Base-by-base conservation (phyloP, 129 eudicot species). In the Artemisia tridentata region DNA sequence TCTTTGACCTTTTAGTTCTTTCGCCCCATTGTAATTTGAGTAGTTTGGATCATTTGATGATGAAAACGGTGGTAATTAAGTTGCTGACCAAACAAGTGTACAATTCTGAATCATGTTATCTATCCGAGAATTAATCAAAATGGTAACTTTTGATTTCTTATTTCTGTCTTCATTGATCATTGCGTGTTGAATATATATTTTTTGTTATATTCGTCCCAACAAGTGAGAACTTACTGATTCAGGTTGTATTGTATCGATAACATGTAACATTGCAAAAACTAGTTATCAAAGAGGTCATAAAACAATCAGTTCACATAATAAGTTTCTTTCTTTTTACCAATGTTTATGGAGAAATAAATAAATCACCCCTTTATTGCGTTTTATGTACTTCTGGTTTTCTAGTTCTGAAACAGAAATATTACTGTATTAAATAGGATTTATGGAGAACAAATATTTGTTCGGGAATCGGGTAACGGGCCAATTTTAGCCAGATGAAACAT, bases 251-350 rank as follows among this genome's bases (percentile, higher is more conserved):
- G 14, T 50, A 15, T 14, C 15, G 15, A 50, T 50, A 50, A 50
- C 55, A 11, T 3, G 55, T 50, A 11, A 50, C 1, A 50, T 4
- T 1, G 17, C 6, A 0, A 50, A 13, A 50, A 10, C 17, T 50
- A 12, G 55, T 16, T 6, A 50, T 50, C 17, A 51, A 14, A 1
- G 7, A 14, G 17, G 56, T 3, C 56, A 57, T 3, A 51, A 78
- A 47, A 67, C 82, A 77, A 66, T 67, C 75, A 78, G 63, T 85
- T 75, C 78, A 74, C 63, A 76, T 80, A 83, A 72, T 68, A 56
- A 51, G 46, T 72, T 76, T 68, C 75, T 72, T 76, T 68, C 75
- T 62, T 65, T 17, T 38, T 57, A n/a, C 14, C 46, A 57, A 43
- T 21, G 77, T 85, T 76, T 80, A 81, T 76, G 68, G 67, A 72